These are phyloP conservation scores for Pseudopithomyces chartarum DNA, from an alignment of 2,329 filamentous ascomycete species.

Conservation along the genomic window DNA sequence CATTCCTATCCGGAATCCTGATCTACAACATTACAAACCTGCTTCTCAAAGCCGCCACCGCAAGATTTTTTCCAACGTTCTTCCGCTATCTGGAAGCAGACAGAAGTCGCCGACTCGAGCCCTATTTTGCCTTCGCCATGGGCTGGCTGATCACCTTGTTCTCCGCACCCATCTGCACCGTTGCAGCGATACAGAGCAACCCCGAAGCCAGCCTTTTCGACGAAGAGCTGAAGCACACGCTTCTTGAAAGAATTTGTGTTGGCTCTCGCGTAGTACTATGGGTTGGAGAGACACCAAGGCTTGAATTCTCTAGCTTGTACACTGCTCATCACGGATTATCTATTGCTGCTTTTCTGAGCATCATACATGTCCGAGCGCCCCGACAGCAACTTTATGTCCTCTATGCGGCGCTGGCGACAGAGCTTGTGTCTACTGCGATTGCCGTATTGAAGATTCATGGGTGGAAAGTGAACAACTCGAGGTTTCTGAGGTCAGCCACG, in stretches of 20 bases:
- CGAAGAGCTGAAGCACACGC: neutral
- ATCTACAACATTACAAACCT: neutral
- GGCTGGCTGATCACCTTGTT: neutral
- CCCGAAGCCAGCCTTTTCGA: neutral
- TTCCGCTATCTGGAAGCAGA: neutral
- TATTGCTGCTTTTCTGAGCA: neutral
- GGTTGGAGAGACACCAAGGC: neutral
- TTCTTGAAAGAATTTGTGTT: neutral
- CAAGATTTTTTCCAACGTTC: neutral
- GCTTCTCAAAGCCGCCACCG: neutral
- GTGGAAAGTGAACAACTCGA: neutral
- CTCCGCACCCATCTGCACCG: neutral
- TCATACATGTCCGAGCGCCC: neutral
- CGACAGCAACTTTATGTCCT: neutral
- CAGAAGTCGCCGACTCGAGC: neutral
- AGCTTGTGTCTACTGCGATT: neutral
- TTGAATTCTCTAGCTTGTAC: neutral
- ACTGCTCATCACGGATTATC: neutral
- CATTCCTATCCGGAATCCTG: neutral
- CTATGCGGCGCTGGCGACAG: neutral
- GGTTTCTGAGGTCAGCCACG: neutral
- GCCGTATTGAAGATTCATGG: neutral
- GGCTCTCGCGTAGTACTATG: neutral
- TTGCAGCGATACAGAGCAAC: neutral
- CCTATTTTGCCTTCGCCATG: neutral